Evolutionary conservation across 352 stramenopile genomes (phyloP), one percentile per base, ranked within the genome.

Genomic region (Aphanomyces astaci): DNA sequence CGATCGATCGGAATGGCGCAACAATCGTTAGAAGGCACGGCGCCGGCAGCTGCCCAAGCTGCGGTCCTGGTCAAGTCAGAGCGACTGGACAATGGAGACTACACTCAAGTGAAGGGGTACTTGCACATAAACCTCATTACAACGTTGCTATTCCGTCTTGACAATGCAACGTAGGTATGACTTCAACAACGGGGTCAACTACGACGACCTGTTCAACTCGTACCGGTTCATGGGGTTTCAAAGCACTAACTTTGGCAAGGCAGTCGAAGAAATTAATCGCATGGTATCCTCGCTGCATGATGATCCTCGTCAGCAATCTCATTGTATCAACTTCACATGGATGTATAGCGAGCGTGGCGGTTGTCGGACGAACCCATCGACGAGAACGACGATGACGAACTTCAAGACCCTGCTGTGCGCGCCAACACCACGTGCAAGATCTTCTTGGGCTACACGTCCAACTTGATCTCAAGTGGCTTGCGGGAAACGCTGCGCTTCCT

Each of bases 381-480:
- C 1, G 85, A 94, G 46, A 92, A 98, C 30, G 90, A 98, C 36
- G 95, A 99, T 67, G 85, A 97, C 49, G 75, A 89, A 51, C 78
- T 97, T 49, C 81, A 82, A 46, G 85, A 95, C 60, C 76, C 80
- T 3, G 76, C 73, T 59, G 91, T 86, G 70, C 90, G 91, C 48
- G 85, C 84, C 25, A 82, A 75, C 3, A 78, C 94, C 52, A 98
- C 98, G 75, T 96, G 84, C 77, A 98, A 92, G n/a, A 99, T 99
- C 68, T 99, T 99, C 78, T 81, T 99, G 27, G 90, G 86, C 4
- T 99, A 99, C 82, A 99, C 98, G 45, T 98, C 90, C 39, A 99
- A 99, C 84, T 89, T 99, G 76, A 99, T 99, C 69, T 99, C 96
- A 3, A 99, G 86, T 66, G 98, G 98, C 5, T 78, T 99, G 53